Conservation (phyloP, 2,329 filamentous ascomycete genomes). For the Monilinia aucupariae region DNA sequence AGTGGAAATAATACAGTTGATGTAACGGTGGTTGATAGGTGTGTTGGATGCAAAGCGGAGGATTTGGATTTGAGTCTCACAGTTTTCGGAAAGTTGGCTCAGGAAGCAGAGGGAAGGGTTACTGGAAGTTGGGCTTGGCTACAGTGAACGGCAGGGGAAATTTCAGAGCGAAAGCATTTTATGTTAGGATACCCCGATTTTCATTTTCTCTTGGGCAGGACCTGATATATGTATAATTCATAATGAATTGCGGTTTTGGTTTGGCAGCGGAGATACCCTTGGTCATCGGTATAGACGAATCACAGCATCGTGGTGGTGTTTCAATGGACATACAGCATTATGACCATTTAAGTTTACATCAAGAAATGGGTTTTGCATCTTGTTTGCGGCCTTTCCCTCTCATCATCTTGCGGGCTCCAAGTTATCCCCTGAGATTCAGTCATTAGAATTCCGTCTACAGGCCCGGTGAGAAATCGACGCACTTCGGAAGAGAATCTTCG, state of each 20-base stretch:
- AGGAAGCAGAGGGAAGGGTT: slow-evolving; percentile 41
- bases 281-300: neutral
- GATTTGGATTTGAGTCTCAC: slow-evolving; percentile 42
- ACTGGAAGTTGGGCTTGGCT: slow-evolving; percentile 38
- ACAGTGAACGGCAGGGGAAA: neutral
- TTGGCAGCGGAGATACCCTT: slow-evolving; percentile 4
- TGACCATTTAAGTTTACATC: neutral
- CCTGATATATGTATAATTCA: neutral
- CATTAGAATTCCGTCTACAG: neutral
- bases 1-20: slow-evolving; percentile 52
- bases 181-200: neutral
- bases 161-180: neutral
- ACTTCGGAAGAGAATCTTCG: neutral
- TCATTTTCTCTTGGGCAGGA: neutral
- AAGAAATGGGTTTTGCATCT: neutral
- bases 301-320: neutral
- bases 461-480: neutral
- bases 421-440: neutral
- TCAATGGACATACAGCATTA: neutral
- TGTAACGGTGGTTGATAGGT: slow-evolving; percentile 59
- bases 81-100: slow-evolving; percentile 43
- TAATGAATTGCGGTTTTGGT: neutral
- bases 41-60: slow-evolving; percentile 40
- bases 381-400: neutral
- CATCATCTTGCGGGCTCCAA: too few relatives aligned